phyloP scores from a whole-genome alignment of 352 stramenopile genomes.

The Thalassiosira delicatula region DNA sequence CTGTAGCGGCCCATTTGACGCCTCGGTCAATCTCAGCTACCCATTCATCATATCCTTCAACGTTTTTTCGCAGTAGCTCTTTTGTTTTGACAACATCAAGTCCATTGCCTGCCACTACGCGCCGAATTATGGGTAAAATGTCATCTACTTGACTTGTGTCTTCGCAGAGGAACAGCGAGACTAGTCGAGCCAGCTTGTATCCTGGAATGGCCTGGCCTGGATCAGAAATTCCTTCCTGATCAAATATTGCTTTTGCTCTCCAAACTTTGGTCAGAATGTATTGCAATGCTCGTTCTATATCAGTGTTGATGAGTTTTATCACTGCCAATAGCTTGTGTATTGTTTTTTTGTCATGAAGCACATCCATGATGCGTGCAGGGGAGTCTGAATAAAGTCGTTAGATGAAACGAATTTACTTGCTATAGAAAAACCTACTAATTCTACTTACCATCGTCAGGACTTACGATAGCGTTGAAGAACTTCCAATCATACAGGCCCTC shows the following conservation, averaged over 20 bases:
- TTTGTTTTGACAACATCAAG: conserved; percentile 83
- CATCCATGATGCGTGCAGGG: no score
- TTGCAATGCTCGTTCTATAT: conserved; percentile 70
- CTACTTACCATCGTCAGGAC: no score
- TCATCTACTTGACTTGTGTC: conserved; percentile 77
- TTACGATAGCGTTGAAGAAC: no score
- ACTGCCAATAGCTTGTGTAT: no score
- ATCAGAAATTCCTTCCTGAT: conserved; percentile 80
- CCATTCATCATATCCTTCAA: conserved; percentile 82
- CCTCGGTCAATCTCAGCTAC: conserved; percentile 81
- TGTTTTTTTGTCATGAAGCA: no score
- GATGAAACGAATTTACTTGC: no score
- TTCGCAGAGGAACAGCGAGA: conserved; percentile 79
- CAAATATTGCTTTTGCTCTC: conserved; percentile 83
- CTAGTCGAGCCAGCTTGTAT: conserved; percentile 76
- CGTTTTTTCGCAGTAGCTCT: conserved; percentile 77
- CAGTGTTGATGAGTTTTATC: conserved; percentile 79
- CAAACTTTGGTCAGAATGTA: conserved; percentile 79
- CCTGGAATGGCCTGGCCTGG: conserved; percentile 81
- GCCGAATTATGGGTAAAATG: conserved; percentile 76
- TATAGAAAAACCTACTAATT: no score
- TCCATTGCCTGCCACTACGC: conserved; percentile 80
- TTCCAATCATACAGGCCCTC: no score
- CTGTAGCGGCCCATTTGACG: conserved; percentile 73
- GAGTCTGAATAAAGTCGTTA: no score